These are phyloP conservation scores for Parachaetomium inaequale DNA, from an alignment of 495 filamentous ascomycete species.

Conservation along the genomic window DNA sequence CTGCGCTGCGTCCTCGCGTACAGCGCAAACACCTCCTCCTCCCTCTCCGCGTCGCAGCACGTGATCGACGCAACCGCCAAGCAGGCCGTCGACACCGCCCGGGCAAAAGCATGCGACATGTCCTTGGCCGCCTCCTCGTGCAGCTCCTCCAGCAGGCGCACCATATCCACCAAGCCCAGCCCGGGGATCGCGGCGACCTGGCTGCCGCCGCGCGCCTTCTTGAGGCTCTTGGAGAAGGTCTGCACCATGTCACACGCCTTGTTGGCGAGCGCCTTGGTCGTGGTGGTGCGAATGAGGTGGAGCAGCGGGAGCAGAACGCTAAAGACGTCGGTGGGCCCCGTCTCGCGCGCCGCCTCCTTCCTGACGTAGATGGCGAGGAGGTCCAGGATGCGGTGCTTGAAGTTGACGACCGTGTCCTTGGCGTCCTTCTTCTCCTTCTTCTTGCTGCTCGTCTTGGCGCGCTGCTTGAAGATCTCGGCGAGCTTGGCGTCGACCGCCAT, in stretches of 20 bases:
- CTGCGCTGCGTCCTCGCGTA: slow-evolving; percentile 46
- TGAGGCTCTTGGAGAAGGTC: slow-evolving; percentile 66
- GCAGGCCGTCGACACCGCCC: slow-evolving; percentile 48
- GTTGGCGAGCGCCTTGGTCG: slow-evolving; percentile 65
- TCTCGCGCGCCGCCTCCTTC: slow-evolving; percentile 55
- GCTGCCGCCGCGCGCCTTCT: slow-evolving; percentile 44
- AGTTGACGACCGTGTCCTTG: slow-evolving; percentile 84
- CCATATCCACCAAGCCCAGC: slow-evolving; percentile 35
- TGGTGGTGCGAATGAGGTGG: slow-evolving; percentile 49
- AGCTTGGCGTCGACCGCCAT: slow-evolving; percentile 79
- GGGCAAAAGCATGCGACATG: slow-evolving; percentile 45
- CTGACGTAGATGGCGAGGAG: slow-evolving; percentile 82
- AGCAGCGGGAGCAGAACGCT: slow-evolving; percentile 62
- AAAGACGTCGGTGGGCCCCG: slow-evolving; percentile 56
- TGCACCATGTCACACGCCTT: slow-evolving; percentile 67
- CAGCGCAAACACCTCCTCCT: slow-evolving; percentile 28
- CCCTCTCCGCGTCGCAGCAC: slow-evolving; percentile 36
- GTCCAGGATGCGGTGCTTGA: slow-evolving; percentile 91
- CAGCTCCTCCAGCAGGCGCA: slow-evolving; percentile 60
- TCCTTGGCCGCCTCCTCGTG: slow-evolving; percentile 70
- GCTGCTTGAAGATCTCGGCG: slow-evolving; percentile 75
- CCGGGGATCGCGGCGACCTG: slow-evolving; percentile 31
- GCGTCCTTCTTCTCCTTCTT: slow-evolving; percentile 82
- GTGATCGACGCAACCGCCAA: slow-evolving; percentile 46
- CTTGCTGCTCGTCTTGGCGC: slow-evolving; percentile 52